Percentiles rank a stretch among this genome's conserved stretches.
These are phyloP conservation scores for Leishmania tropica DNA, from an alignment of 208 protist genomes.

Conservation along the genomic window DNA sequence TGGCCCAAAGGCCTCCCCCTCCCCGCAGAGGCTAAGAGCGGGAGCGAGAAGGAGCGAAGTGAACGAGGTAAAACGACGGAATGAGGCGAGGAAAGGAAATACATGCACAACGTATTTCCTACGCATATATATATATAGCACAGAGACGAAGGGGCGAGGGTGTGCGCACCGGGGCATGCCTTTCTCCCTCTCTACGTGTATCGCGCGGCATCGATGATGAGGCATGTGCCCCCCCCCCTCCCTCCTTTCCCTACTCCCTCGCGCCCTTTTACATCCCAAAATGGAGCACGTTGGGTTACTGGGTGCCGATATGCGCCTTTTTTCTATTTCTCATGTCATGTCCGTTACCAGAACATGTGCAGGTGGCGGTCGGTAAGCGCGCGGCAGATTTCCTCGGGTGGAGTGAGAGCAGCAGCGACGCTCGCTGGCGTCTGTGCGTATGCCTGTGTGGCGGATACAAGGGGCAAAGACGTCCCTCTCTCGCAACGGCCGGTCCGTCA, in stretches of 20 bases:
- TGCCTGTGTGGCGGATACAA: background rate
- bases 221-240: background rate
- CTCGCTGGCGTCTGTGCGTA: background rate
- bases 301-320: background rate
- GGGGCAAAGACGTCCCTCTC: background rate
- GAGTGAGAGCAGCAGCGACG: background rate
- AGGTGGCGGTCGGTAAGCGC: background rate
- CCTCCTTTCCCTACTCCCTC: background rate
- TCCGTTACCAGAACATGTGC: conserved; percentile 8
- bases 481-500: background rate
- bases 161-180: background rate
- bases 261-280: too few species aligned
- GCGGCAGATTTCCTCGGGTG: background rate
- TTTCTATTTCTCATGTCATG: background rate
- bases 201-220: background rate
- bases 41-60: background rate
- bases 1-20: background rate
- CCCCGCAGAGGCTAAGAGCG: background rate
- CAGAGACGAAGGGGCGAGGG: background rate
- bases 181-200: background rate
- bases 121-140: background rate
- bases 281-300: too few species aligned
- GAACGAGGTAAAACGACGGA: background rate
- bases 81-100: background rate
- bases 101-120: background rate